Evolutionary conservation across 257 asterid species (phyloP).

Genomic region (Sherardia arvensis): DNA sequence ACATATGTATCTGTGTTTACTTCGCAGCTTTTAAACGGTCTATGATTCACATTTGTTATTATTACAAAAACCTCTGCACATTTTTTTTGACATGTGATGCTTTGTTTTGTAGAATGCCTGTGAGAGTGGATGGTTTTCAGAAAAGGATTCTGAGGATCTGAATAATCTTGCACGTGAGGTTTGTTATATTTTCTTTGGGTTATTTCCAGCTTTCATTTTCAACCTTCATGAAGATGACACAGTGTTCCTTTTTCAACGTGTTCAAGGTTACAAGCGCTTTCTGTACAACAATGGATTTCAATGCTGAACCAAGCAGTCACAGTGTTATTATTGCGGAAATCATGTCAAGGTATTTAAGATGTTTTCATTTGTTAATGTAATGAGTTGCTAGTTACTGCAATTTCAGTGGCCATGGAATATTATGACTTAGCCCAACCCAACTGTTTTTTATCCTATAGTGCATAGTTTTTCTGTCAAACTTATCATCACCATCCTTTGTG

Average conservation of each 20-base stretch:
- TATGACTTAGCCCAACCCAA: not conserved
- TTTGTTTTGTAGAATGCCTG: constrained; percentile 66
- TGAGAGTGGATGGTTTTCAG: constrained; percentile 63
- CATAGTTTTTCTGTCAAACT: not conserved
- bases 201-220: not conserved
- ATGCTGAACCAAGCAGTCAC: constrained; percentile 37
- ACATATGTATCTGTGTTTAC: not conserved
- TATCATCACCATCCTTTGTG: not conserved
- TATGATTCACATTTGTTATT: not conserved
- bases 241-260: constrained; percentile 7
- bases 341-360: constrained; percentile 53
- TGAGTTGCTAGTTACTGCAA: not conserved
- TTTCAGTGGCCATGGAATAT: not conserved
- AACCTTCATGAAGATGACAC: constrained; percentile 8
- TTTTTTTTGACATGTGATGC: constrained; percentile 14
- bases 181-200: constrained; percentile 5
- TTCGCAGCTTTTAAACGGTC: not conserved
- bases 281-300: constrained; percentile 36
- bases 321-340: constrained; percentile 42
- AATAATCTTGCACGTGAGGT: constrained; percentile 51
- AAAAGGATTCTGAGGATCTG: constrained; percentile 55
- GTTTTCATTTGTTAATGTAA: not conserved
- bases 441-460: not conserved
- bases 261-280: constrained; percentile 42
- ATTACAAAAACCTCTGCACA: not conserved